These are phyloP conservation scores for Plectosphaerella sp. DNA, from an alignment of 2,329 filamentous ascomycete genomes.

Conservation along the genomic window DNA sequence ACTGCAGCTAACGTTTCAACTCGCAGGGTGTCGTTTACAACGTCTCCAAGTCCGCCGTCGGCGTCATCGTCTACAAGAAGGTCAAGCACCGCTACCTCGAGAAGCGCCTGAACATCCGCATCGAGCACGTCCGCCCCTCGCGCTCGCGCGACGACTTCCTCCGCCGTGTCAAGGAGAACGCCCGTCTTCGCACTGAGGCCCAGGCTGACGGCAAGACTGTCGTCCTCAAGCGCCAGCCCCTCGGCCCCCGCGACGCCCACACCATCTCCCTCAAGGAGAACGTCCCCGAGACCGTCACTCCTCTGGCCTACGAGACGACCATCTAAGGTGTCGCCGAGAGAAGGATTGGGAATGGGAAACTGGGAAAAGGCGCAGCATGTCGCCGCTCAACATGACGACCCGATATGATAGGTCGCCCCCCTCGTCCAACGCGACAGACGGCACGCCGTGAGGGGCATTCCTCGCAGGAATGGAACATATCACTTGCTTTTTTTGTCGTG, in stretches of 20 bases:
- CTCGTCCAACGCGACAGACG: slow-evolving; percentile 1
- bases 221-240: slow-evolving; percentile 88
- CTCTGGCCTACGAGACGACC: slow-evolving; percentile 95
- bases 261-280: slow-evolving; percentile 78
- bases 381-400: neutral
- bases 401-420: neutral
- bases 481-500: slow-evolving; percentile 12
- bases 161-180: slow-evolving; percentile 93
- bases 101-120: slow-evolving; percentile 99
- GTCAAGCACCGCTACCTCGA: slow-evolving; percentile 99
- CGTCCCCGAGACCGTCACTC: slow-evolving; percentile 85
- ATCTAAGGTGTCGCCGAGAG: slow-evolving; percentile 59
- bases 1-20: too few relatives aligned
- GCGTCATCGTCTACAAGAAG: slow-evolving; percentile 99
- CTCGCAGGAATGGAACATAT: slow-evolving; percentile 8
- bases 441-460: slow-evolving; percentile 2
- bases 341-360: slow-evolving; percentile 13
- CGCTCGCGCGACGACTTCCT: slow-evolving; percentile 97
- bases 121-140: slow-evolving; percentile 95
- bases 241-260: slow-evolving; percentile 72
- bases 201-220: slow-evolving; percentile 84
- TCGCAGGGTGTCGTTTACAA: slow-evolving; percentile 82
- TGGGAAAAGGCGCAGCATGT: slow-evolving; percentile 9
- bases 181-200: slow-evolving; percentile 85
- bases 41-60: slow-evolving; percentile 96